phyloP scores from a whole-genome alignment of 2,329 filamentous ascomycete species.

The Fusarium floridanum region DNA sequence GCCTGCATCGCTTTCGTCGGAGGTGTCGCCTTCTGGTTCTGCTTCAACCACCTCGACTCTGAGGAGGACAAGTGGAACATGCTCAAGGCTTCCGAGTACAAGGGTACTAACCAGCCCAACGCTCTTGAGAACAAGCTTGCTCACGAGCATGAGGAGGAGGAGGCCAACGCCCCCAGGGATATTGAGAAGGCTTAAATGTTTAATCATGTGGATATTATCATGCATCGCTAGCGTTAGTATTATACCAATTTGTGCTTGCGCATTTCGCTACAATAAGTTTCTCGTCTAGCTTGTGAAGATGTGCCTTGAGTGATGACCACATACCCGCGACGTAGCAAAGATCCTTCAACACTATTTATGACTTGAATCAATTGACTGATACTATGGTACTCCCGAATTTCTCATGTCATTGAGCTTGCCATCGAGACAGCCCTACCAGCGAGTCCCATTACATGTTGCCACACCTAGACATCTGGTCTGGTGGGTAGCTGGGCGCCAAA shows the following conservation, averaged over 20 bases:
- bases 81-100: constrained; percentile 61
- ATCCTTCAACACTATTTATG: neutral
- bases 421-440: neutral
- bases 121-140: constrained; percentile 47
- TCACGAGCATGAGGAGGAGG: constrained; percentile 31
- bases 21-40: constrained; percentile 76
- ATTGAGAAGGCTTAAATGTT: constrained; percentile 35
- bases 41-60: constrained; percentile 73
- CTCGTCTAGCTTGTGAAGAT: neutral
- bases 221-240: neutral
- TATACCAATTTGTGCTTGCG: constrained; percentile 1
- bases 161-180: constrained; percentile 28
- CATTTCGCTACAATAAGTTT: neutral
- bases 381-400: neutral
- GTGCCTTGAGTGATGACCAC: neutral
- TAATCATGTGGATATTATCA: constrained; percentile 9
- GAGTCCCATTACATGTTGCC: neutral
- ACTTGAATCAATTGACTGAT: neutral
- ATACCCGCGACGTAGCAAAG: neutral
- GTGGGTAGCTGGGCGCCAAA: neutral
- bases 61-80: constrained; percentile 79
- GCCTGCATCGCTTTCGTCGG: constrained; percentile 73
- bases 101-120: constrained; percentile 57
- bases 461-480: neutral
- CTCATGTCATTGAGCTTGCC: neutral